Evolutionary conservation across 352 stramenopile species (phyloP), one percentile per base, ranked within the genome.

Genomic region (Globisporangium barbulae): DNA sequence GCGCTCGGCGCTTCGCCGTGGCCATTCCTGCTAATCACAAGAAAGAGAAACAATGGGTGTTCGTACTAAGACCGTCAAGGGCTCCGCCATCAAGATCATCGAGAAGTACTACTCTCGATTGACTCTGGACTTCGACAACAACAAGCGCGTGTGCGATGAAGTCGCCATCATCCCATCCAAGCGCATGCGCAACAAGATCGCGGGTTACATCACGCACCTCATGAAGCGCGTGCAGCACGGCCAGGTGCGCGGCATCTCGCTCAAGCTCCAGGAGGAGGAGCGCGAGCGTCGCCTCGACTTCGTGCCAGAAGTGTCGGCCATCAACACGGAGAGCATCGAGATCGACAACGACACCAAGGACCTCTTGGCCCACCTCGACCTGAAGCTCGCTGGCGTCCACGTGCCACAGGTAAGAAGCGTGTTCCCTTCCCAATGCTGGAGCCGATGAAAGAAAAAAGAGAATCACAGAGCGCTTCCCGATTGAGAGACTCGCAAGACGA

Each of bases 171-270:
- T 99, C 68, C 98, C 97, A 59, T 99, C 97, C 65, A 99, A 99
- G 95, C 96, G 97, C 70, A 99, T 99, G 97, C 93, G 98, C 72
- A 99, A 99, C 93, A 99, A 99, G 92, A 99, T 99, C 74, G 97
- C 98, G 37, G 98, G 98, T 65, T 99, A 99, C 89, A 98, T 99
- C 74, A 99, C 98, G 70, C 97, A 99, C 80, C 88, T 99, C 54
- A 99, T 99, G 98, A 99, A 99, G 92, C 95, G 98, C 81, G 99
- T 99, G 88, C 91, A 98, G 78, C 96, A 98, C 77, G 98, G 97
- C 74, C 97, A 98, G 65, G 97, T 99, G 67, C 94, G 97, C 74
- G 97, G 98, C 85, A 99, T 99, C 81, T 99, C 97, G 64, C 90
- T 99, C 65, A 99, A 99, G 90, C 84, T 99, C 47, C 98, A 99